Evolutionary conservation across 2,329 filamentous ascomycete species (phyloP).

Genomic region (Phyllosticta citrichinensis): DNA sequence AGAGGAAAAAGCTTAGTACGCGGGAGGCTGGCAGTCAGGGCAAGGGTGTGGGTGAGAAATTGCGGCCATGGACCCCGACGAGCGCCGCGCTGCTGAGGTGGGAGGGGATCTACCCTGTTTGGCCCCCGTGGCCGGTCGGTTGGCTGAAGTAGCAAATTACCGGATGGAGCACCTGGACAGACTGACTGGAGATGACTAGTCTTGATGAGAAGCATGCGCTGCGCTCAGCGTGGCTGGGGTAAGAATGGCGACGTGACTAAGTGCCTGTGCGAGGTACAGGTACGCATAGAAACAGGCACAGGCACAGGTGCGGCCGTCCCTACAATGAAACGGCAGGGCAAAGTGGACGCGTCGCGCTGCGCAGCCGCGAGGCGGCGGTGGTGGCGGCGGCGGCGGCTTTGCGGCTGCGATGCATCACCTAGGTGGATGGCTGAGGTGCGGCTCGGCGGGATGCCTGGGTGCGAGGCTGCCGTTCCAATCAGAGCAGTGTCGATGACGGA

Average conservation of each 20-base stretch:
- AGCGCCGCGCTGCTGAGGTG: too few relatives aligned
- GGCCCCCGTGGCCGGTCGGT: background rate
- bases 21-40: background rate
- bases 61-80: background rate
- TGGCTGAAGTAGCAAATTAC: background rate
- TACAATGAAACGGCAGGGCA: too few relatives aligned
- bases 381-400: background rate
- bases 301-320: background rate
- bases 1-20: background rate
- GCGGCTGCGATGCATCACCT: background rate
- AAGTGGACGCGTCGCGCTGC: too few relatives aligned
- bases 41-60: background rate
- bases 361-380: background rate
- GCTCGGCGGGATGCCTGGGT: background rate
- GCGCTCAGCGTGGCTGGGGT: background rate
- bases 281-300: background rate
- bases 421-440: background rate
- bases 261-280: background rate
- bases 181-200: background rate
- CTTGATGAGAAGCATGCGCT: background rate
- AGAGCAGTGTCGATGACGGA: background rate
- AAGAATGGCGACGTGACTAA: background rate
- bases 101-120: background rate
- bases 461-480: background rate
- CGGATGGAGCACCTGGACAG: background rate